Base-by-base conservation (phyloP, 495 filamentous ascomycete genomes). In the Astrothelium subdiscretum region DNA sequence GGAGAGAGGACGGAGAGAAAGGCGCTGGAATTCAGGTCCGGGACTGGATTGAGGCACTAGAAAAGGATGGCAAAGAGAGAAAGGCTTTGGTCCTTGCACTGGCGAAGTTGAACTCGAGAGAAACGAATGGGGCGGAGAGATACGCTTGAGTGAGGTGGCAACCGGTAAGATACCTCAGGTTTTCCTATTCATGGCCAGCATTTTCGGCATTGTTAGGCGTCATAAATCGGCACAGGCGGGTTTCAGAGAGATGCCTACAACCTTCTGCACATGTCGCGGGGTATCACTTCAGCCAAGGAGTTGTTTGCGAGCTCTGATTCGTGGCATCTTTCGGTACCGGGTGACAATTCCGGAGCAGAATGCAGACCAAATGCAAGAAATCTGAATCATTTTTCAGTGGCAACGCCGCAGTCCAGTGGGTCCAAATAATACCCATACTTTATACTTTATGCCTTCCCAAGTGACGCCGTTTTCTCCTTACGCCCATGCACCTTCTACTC, bases 11-110 rank as follows among this genome's bases (percentile, higher is more conserved):
- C 67, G 76, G 76, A 0, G 78, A 82, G 29, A 79, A 79, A 62
- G 86, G 85, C 2, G 77, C 76, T 60, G 82, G 80, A 18, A 81
- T 91, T n/a, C 85, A 90, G 72, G 73, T 88, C 57, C 74, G 87
- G 26, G 87, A 91, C 72, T 84, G 83, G 81, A 69, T 89, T 8
- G 72, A 74, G 8, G 85, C 80, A 12, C 76, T 90, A 31, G 87
- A 89, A 67, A 73, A 77, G 35, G 83, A 86, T 65, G 81, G 82
- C 3, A 76, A 74, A 65, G 83, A 85, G 57, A 69, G 69, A 43
- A 79, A 72, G 68, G 79, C 80, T 1, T 60, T 87, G 8, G 80
- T 85, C 63, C 72, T 74, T 61, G 78, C 79, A 2, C 85, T 85
- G 66, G 63, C 74, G 43, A 75, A 70, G 60, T 67, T 86, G 63